Evolutionary conservation across 202 grass and related monocot genomes (phyloP), one percentile per base, ranked within the genome.

Genomic region (Musa balbisiana): DNA sequence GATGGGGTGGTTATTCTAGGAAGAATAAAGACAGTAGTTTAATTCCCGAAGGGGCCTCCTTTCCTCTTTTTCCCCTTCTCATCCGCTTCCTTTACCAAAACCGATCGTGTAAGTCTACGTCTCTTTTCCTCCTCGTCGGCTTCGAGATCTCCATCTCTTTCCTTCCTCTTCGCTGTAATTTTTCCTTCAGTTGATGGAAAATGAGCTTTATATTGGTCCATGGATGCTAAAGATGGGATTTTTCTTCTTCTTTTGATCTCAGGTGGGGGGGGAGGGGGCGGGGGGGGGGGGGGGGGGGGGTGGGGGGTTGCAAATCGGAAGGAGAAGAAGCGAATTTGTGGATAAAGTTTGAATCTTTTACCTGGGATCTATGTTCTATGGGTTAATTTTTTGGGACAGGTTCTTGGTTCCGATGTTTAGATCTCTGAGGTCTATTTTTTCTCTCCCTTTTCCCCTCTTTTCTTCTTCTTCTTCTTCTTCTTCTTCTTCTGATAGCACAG

Each of bases 21-120:
- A 70, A 12, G 67, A 69, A 70, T 20, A 14, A 70, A 70, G 67
- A 70, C 49, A 17, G 43, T 11, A 49, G 26, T 75, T 75, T 74
- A 49, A 22, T 87, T 73, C 82, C 56, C 73, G 71, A 83, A 82
- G 81, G 67, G 79, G 76, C 76, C 55, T 70, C 70, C 76, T 17
- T 0, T 64, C 55, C 43, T 80, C 67, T 20, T 20, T 73, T 80
- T 53, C 13, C 59, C 51, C 22, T 51, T 50, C 21, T 52, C 60
- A 49, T 66, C 21, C 62, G 21, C 49, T 25, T 22, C 75, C 14
- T 52, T 6, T 11, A 50, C 20, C 20, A 52, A 53, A 6, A 24
- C 27, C 25, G 51, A 58, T 53, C n/a, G 77, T 71, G 77, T 71
- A 26, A 79, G 66, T 43, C 33, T 43, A 5, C 33, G 33, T 5